Conservation (phyloP, 495 filamentous ascomycete species). For the Bacidia gigantensis region DNA sequence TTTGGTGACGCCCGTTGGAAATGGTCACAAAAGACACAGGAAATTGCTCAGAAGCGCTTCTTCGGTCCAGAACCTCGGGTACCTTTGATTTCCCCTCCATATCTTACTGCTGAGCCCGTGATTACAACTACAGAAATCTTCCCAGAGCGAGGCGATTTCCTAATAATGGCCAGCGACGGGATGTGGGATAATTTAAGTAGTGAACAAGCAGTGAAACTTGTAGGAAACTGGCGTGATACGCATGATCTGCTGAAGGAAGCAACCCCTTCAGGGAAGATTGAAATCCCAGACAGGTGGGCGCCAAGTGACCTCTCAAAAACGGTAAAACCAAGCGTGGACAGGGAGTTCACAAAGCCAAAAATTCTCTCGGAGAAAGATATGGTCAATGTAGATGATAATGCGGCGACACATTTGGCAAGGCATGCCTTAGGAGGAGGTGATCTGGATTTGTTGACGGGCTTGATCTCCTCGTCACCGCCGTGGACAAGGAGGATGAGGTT, state of each 20-base stretch:
- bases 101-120: conserved; percentile 51
- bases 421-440: conserved; percentile 49
- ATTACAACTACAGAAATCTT: conserved; percentile 42
- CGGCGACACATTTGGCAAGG: conserved; percentile 44
- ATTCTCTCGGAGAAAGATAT: conserved; percentile 14
- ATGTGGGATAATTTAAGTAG: conserved; percentile 48
- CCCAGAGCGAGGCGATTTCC: conserved; percentile 33
- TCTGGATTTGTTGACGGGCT: conserved; percentile 39
- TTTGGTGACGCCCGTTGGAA: conserved; percentile 56
- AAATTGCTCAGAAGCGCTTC: conserved; percentile 30
- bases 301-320: conserved; percentile 1
- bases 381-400: conserved; percentile 44
- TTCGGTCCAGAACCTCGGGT: conserved; percentile 31
- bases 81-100: conserved; percentile 42
- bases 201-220: conserved; percentile 44
- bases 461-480: conserved; percentile 35
- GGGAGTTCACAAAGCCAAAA: conserved; percentile 2
- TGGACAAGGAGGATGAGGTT: conserved; percentile 30
- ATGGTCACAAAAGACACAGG: conserved; percentile 37
- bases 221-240: conserved; percentile 40
- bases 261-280: background rate
- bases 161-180: conserved; percentile 53
- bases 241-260: conserved; percentile 1
- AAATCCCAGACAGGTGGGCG: background rate
- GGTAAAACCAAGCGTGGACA: conserved; percentile 1